Conservation (phyloP, 805 yeast genomes). For the Saccharomycopsis olivae region DNA sequence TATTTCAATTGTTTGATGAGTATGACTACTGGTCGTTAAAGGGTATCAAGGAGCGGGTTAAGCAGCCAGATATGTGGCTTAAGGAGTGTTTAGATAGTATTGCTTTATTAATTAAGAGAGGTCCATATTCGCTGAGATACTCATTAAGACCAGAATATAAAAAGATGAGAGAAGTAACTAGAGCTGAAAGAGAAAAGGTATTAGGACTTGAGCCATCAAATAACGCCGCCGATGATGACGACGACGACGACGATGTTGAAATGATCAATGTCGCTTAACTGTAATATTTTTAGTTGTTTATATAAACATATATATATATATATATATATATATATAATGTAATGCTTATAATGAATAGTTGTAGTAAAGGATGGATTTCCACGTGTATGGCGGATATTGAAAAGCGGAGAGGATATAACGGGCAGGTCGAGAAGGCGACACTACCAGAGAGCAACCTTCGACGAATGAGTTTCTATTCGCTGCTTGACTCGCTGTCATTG, state of each 20-base stretch:
- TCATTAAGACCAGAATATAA: constrained; percentile 85
- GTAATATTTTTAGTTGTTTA: background rate
- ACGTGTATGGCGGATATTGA: no score
- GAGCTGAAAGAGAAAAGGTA: constrained; percentile 55
- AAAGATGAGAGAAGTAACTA: constrained; percentile 64
- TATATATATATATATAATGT: background rate
- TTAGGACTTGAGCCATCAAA: constrained; percentile 24
- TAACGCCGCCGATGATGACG: constrained; percentile 19
- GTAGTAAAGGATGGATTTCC: no score
- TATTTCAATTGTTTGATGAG: constrained; percentile 86
- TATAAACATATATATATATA: background rate
- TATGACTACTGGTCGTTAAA: constrained; percentile 95
- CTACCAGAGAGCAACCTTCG: no score
- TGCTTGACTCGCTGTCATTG: constrained; percentile 65
- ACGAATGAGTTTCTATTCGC: constrained; percentile 77
- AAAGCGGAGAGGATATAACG: no score
- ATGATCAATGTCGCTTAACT: constrained; percentile 12
- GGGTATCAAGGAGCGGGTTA: constrained; percentile 86
- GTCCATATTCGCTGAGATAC: constrained; percentile 91
- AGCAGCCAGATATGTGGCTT: constrained; percentile 89
- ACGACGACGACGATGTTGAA: constrained; percentile 25
- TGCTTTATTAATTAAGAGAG: constrained; percentile 83
- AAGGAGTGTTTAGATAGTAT: constrained; percentile 86
- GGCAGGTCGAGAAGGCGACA: no score
- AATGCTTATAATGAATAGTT: no score